These are phyloP conservation scores for Pseudozyma tsukubaensis DNA, from an alignment of 1,284 basidiomycete species.

Conservation along the genomic window DNA sequence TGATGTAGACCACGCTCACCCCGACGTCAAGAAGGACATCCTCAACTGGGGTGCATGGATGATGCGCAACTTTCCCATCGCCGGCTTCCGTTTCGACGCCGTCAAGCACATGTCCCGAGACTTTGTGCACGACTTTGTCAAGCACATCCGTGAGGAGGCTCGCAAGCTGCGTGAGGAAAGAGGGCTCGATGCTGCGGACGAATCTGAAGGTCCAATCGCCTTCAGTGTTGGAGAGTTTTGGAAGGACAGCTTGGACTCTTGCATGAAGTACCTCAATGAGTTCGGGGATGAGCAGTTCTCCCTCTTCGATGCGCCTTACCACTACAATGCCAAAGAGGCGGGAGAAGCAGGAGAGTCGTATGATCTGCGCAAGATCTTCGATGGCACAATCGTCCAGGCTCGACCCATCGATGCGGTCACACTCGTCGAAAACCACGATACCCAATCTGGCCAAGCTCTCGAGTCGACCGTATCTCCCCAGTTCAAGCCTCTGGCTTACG, in stretches of 20 bases:
- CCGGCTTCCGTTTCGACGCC: conserved; percentile 64
- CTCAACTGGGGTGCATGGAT: conserved; percentile 75
- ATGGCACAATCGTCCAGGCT: conserved; percentile 73
- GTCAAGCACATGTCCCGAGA: conserved; percentile 64
- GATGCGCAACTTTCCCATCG: conserved; percentile 56
- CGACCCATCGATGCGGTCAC: conserved; percentile 75
- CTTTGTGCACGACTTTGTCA: conserved; percentile 74
- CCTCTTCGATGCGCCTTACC: conserved; percentile 74
- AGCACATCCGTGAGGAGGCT: conserved; percentile 71
- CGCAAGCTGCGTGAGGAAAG: conserved; percentile 47
- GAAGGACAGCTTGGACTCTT: conserved; percentile 51
- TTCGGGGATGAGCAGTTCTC: conserved; percentile 73
- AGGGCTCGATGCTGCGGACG: conserved; percentile 44
- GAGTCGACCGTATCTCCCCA: conserved; percentile 73
- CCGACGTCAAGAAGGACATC: conserved; percentile 74
- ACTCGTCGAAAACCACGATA: conserved; percentile 73
- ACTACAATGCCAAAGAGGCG: conserved; percentile 74
- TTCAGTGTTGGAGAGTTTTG: conserved; percentile 63
- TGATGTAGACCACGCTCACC: conserved; percentile 83
- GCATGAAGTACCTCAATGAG: conserved; percentile 66
- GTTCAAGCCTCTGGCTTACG: conserved; percentile 78
- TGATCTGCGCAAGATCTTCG: conserved; percentile 74
- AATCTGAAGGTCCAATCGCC: conserved; percentile 55
- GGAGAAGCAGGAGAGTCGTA: conserved; percentile 71
- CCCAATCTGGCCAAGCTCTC: conserved; percentile 70